phyloP scores from a whole-genome alignment of 225 moss, liverwort and hornwort genomes.

The Antitrichia curtipendula region DNA sequence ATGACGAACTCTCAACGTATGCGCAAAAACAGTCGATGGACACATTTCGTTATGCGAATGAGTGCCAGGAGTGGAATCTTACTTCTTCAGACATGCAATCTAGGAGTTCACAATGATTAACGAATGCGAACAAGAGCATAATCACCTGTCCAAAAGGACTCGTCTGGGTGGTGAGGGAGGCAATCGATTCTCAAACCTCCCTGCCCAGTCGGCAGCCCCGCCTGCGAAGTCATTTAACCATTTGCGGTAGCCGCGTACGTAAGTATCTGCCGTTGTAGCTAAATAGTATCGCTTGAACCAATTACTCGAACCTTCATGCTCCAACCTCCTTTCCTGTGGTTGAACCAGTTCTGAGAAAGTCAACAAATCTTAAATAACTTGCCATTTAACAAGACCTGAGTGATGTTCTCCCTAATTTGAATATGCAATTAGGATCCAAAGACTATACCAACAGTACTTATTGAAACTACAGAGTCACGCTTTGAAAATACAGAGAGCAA shows the following conservation, averaged over 20 bases:
- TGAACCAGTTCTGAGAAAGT: neutral
- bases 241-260: slow-evolving; percentile 28
- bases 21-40: neutral
- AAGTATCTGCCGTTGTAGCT: slow-evolving; percentile 46
- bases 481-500: neutral
- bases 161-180: slow-evolving; percentile 29
- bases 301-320: slow-evolving; percentile 26
- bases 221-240: slow-evolving; percentile 59
- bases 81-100: neutral
- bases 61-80: neutral
- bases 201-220: slow-evolving; percentile 47
- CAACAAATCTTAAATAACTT: neutral
- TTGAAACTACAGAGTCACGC: neutral
- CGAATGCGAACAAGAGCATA: neutral
- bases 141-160: slow-evolving; percentile 45
- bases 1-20: neutral
- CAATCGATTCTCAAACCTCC: slow-evolving; percentile 17
- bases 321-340: slow-evolving; percentile 39
- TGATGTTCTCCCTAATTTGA: neutral
- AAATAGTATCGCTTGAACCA: slow-evolving; percentile 9
- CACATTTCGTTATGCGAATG: neutral
- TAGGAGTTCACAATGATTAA: neutral
- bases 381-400: neutral
- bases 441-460: neutral
- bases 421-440: neutral